Conservation (phyloP, 257 asterid species). For the Nicotiana attenuata region DNA sequence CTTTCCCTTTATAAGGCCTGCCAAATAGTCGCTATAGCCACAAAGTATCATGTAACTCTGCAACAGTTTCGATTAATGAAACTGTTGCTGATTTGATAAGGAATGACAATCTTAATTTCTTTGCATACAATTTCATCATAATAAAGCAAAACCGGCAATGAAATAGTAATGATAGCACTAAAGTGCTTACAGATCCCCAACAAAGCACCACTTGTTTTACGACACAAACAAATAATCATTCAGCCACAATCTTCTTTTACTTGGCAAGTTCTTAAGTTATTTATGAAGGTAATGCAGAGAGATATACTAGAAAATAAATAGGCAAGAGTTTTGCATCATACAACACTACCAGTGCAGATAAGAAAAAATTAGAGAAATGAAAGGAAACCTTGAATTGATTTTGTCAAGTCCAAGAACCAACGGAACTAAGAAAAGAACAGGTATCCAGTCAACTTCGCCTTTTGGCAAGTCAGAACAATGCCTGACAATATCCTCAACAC, state of each 20-base stretch:
- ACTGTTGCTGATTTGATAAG: background rate
- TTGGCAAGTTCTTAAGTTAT: background rate
- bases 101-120: background rate
- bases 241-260: background rate
- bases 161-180: background rate
- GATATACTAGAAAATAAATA: background rate
- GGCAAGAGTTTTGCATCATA: background rate
- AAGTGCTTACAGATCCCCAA: background rate
- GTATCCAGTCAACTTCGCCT: constrained; percentile 57
- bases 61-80: background rate
- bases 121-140: background rate
- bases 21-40: background rate
- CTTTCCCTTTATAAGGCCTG: background rate
- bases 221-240: background rate
- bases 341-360: background rate
- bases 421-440: constrained; percentile 80
- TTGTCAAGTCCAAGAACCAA: constrained; percentile 95
- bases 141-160: background rate
- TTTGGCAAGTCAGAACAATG: constrained; percentile 45
- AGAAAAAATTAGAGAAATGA: background rate
- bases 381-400: constrained; percentile 76
- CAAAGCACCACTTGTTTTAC: background rate
- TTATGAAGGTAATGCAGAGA: background rate
- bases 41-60: background rate
- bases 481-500: constrained; percentile 57